Evolutionary conservation across 192 early-diverging fungal species (phyloP).

Genomic region (Gaertneriomyces semiglobifer): DNA sequence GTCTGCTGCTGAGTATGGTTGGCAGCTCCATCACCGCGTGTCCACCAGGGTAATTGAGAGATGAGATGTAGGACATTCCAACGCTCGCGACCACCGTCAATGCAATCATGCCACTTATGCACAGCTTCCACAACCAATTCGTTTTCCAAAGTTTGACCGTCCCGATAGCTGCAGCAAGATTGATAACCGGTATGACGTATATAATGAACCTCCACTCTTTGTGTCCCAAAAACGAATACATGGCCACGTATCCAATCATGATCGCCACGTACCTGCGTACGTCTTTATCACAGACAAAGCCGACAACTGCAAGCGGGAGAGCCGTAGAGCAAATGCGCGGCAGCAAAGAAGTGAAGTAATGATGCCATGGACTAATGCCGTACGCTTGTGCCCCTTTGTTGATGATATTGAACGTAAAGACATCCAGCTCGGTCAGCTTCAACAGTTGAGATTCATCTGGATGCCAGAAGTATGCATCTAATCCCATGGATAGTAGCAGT

Average conservation of each 20-base stretch:
- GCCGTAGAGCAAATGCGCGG: conserved; percentile 72
- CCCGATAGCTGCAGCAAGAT: conserved; percentile 61
- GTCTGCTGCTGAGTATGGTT: too few relatives aligned
- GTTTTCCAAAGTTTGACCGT: conserved; percentile 12
- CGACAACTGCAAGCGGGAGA: conserved; percentile 53
- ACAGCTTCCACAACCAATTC: not conserved
- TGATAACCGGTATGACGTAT: conserved; percentile 78
- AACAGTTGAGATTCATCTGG: conserved; percentile 8
- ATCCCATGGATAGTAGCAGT: not conserved
- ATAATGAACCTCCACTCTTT: conserved; percentile 97
- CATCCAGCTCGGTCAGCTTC: conserved; percentile 71
- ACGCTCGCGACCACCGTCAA: conserved; percentile 16
- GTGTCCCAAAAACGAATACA: conserved; percentile 78
- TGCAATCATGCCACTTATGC: conserved; percentile 14
- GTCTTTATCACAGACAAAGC: conserved; percentile 36
- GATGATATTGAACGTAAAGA: conserved; percentile 75
- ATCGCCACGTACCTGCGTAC: conserved; percentile 55
- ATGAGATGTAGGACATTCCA: conserved; percentile 49
- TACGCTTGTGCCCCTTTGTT: conserved; percentile 59
- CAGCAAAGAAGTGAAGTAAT: conserved; percentile 70
- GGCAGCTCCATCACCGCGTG: conserved; percentile 39
- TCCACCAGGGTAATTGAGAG: conserved; percentile 88
- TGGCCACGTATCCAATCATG: conserved; percentile 50
- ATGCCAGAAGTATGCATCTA: conserved; percentile 83
- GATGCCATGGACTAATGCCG: conserved; percentile 68